These are phyloP conservation scores for Sphagnum tenellum DNA, from an alignment of 225 moss, liverwort and hornwort species.

Conservation along the genomic window DNA sequence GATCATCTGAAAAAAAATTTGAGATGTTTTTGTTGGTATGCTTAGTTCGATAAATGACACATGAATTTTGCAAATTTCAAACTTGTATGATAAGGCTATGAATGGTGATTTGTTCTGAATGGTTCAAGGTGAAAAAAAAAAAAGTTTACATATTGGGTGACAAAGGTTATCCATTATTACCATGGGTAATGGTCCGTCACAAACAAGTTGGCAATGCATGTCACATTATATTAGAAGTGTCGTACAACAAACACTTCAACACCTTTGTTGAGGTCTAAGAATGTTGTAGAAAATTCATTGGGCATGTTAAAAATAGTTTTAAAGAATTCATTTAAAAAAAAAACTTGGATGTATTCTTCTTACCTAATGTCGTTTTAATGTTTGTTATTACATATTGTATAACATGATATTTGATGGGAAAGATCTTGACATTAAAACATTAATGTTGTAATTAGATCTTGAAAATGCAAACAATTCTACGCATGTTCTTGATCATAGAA, in stretches of 20 bases:
- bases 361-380: neutral
- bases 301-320: neutral
- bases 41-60: neutral
- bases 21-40: neutral
- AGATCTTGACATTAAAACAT: neutral
- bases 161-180: conserved; percentile 1
- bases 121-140: neutral
- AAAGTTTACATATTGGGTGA: neutral
- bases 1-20: neutral
- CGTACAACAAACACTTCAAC: neutral
- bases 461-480: too few relatives aligned
- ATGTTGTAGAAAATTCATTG: neutral
- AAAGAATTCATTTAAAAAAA: neutral
- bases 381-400: neutral
- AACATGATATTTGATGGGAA: neutral
- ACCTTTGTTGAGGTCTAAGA: neutral
- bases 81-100: neutral
- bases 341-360: neutral
- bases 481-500: too few relatives aligned
- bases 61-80: neutral
- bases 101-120: neutral
- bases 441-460: neutral
- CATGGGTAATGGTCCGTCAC: neutral
- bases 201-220: neutral
- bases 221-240: neutral